A percentile compares a stretch with the other conserved stretches of the same genome.
phyloP scores from a whole-genome alignment of 2,329 filamentous ascomycete species.

The Trichoderma sp. region DNA sequence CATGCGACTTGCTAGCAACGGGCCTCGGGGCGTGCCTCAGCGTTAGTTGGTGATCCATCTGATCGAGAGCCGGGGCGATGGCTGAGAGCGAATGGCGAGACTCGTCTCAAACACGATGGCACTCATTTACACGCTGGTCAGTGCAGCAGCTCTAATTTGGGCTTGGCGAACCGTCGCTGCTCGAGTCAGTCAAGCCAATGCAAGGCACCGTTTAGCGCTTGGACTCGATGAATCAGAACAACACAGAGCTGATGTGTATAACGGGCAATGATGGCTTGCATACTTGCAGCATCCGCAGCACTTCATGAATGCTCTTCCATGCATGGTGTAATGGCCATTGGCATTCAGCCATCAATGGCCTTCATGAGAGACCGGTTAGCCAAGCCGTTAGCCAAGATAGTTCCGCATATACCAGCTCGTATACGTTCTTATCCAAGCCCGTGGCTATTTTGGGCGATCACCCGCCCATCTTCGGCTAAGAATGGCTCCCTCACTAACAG shows the following conservation, averaged over 20 bases:
- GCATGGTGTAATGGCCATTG: not conserved
- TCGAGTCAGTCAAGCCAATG: slow-evolving; percentile 15
- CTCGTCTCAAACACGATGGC: not conserved
- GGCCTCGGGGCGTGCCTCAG: not conserved
- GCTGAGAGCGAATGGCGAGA: not conserved
- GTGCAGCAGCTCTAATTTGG: slow-evolving; percentile 10
- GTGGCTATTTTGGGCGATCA: slow-evolving; percentile 18
- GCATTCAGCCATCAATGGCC: not conserved
- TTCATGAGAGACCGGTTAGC: not conserved
- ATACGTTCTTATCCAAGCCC: not conserved
- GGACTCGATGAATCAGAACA: not conserved
- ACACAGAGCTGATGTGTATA: not conserved
- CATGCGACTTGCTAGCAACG: not conserved
- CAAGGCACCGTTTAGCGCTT: slow-evolving; percentile 8
- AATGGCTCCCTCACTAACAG: slow-evolving; percentile 7
- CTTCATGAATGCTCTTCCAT: not conserved
- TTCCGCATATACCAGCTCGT: not conserved
- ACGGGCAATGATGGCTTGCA: not conserved
- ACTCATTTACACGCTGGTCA: slow-evolving; percentile 15
- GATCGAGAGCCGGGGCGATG: not conserved
- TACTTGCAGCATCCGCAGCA: not conserved
- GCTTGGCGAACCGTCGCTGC: slow-evolving; percentile 1
- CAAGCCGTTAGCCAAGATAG: not conserved
- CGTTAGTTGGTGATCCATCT: not conserved
- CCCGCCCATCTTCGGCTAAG: slow-evolving; percentile 22